Evolutionary conservation across 257 asterid genomes (phyloP).

Genomic region (Buddleja alternifolia): DNA sequence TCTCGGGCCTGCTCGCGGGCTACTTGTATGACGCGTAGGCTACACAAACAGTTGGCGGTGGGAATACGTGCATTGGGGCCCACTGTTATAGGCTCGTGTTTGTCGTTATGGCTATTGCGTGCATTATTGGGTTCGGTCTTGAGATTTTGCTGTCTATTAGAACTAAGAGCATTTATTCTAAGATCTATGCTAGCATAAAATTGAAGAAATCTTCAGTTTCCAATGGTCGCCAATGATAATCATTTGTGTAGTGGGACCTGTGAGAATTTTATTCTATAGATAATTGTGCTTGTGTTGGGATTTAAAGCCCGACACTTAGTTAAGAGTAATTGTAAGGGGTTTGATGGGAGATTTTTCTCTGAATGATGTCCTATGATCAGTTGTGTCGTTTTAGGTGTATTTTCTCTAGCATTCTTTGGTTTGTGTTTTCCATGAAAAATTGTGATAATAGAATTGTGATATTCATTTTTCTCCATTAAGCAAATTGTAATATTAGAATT

Average conservation of each 20-base stretch:
- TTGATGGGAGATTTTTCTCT: too few relatives aligned
- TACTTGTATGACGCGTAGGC: conserved; percentile 62
- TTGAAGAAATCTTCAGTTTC: conserved; percentile 34
- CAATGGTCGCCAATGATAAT: conserved; percentile 21
- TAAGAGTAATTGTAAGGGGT: too few relatives aligned
- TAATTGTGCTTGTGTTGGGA: too few relatives aligned
- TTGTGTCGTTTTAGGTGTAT: not conserved
- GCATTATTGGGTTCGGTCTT: conserved; percentile 56
- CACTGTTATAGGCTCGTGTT: too few relatives aligned
- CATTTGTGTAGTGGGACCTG: too few relatives aligned
- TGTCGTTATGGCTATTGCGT: conserved; percentile 59
- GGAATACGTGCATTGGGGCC: conserved; percentile 66
- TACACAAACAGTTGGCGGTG: conserved; percentile 51
- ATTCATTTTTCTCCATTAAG: too few relatives aligned
- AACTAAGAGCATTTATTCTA: too few relatives aligned
- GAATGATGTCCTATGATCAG: conserved; percentile 15
- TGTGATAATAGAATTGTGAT: not conserved
- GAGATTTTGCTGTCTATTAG: conserved; percentile 53
- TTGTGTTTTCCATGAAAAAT: too few relatives aligned
- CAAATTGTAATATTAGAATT: too few relatives aligned
- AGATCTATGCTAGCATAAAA: conserved; percentile 42
- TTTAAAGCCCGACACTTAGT: too few relatives aligned
- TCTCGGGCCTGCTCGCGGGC: conserved; percentile 81
- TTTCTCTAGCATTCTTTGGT: not conserved
- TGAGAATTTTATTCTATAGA: too few relatives aligned